Evolutionary conservation across 2,329 filamentous ascomycete genomes (phyloP).

Genomic region (Diaporthe helianthi): DNA sequence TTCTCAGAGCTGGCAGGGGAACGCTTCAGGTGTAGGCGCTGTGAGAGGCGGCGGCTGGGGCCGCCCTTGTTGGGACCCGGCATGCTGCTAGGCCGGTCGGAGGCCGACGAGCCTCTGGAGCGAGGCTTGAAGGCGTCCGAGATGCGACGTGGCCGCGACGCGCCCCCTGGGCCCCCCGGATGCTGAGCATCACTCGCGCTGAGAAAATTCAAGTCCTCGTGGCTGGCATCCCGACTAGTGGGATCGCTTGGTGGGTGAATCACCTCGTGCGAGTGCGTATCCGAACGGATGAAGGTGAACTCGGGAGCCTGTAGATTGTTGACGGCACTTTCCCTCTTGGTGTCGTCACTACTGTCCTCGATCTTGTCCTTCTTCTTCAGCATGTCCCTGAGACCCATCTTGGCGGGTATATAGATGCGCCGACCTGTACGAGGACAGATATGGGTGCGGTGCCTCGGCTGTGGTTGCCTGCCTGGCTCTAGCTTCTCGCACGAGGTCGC

Average conservation of each 20-base stretch:
- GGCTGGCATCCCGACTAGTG: constrained; percentile 32
- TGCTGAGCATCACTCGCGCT: constrained; percentile 37
- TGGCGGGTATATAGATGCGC: neutral
- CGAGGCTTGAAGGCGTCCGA: constrained; percentile 47
- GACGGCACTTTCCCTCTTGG: constrained; percentile 41
- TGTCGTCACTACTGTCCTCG: constrained; percentile 45
- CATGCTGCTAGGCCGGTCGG: constrained; percentile 45
- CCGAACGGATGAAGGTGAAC: constrained; percentile 85
- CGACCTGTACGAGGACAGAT: neutral
- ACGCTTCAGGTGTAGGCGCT: constrained; percentile 72
- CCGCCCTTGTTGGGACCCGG: constrained; percentile 44
- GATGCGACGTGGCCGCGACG: constrained; percentile 41
- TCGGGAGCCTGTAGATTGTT: constrained; percentile 59
- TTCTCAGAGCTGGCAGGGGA: constrained; percentile 70
- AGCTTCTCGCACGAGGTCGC: constrained; percentile 25
- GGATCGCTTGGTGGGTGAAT: constrained; percentile 69
- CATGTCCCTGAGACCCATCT: constrained; percentile 60
- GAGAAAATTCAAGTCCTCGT: constrained; percentile 40
- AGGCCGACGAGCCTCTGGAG: constrained; percentile 57
- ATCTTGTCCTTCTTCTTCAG: constrained; percentile 61
- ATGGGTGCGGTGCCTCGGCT: neutral
- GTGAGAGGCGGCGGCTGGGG: constrained; percentile 62
- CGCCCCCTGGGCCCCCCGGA: constrained; percentile 31
- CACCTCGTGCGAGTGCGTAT: constrained; percentile 80
- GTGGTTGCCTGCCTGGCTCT: neutral